Base-by-base conservation (phyloP, 371 early-diverging fungal species). In the Syncephalastrum racemosum region DNA sequence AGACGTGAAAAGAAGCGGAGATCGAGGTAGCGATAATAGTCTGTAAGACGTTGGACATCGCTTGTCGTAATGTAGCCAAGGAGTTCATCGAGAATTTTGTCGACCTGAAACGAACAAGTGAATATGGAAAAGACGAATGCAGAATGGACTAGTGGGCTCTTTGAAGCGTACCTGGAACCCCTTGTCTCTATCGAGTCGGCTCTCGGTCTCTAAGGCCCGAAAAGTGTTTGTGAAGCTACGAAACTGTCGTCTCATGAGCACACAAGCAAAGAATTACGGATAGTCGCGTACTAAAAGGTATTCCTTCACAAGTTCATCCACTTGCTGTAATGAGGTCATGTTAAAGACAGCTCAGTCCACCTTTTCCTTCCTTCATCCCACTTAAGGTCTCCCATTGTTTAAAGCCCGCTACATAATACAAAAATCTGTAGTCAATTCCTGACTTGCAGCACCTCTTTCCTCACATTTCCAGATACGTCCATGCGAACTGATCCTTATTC, bases 231-330 rank as follows among this genome's bases (percentile, higher is more conserved):
- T 77, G 60, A 87, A 87, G 23, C 87, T 85, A 59, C 87, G 71
- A 64, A 85, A 87, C 87, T 87, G 66, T 14, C 14, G 15, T 31
- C 36, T 31, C 10, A 31, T 31, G 36, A 31, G 36, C 10, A 46
- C 13, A 8, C 4, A n/a, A 43, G 39, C 20, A 19, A 18, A 25
- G 31, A 13, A 24, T 40, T 25, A 42, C 42, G 54, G 46, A 44
- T 25, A 41, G 25, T 36, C 24, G 50, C 51, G 68, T 83, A 84
- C 87, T 63, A 87, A 54, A 49, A 87, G 71, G 62, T 87, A 87
- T 61, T 87, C 87, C 63, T 84, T 85, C 52, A 87, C 79, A 53
- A 87, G 77, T 46, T 87, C 87, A 62, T 87, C 87, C 46, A 87
- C 80, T 63, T 87, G 84, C 43, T 75, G 68, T 50, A 85, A 71